A percentile compares a stretch with the other conserved stretches of the same genome.
Conservation (phyloP, 2,329 filamentous ascomycete genomes). For the Ceratocystis smalleyi region DNA sequence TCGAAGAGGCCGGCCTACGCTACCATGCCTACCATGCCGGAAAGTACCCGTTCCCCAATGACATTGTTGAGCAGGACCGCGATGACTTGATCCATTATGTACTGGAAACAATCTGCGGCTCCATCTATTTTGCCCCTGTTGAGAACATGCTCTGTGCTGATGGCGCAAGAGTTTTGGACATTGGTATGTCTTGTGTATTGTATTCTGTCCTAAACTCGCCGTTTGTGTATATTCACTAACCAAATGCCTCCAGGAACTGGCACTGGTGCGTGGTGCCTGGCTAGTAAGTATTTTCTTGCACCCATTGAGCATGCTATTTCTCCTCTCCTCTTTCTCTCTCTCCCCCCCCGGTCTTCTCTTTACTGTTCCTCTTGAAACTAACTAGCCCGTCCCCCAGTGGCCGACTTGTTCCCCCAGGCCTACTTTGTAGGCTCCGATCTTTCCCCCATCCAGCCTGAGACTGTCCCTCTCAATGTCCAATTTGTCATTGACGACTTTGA, state of each 20-base stretch:
- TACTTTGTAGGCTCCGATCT: constrained; percentile 35
- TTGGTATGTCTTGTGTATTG: constrained; percentile 26
- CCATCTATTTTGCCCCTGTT: constrained; percentile 32
- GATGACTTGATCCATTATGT: constrained; percentile 30
- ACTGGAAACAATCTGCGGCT: constrained; percentile 27
- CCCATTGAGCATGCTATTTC: background rate
- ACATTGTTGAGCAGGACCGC: constrained; percentile 29
- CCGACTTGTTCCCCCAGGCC: constrained; percentile 31
- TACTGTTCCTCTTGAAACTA: constrained; percentile 22
- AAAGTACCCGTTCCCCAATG: constrained; percentile 30
- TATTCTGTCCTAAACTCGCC: constrained; percentile 28
- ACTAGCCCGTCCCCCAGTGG: constrained; percentile 35
- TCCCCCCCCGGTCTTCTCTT: constrained; percentile 28
- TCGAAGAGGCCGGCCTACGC: constrained; percentile 30
- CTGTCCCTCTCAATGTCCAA: constrained; percentile 35
- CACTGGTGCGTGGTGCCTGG: constrained; percentile 36
- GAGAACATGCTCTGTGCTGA: constrained; percentile 23
- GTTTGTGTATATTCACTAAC: constrained; percentile 27
- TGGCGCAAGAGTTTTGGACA: constrained; percentile 32
- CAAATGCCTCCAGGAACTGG: constrained; percentile 28
- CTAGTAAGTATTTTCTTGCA: constrained; percentile 27
- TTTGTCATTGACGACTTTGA: constrained; percentile 40
- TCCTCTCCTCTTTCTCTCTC: background rate
- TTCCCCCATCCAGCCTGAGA: constrained; percentile 37
- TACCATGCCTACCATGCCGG: constrained; percentile 29